Conservation (phyloP, 2,329 filamentous ascomycete genomes). For the Aspergillus ruber region DNA sequence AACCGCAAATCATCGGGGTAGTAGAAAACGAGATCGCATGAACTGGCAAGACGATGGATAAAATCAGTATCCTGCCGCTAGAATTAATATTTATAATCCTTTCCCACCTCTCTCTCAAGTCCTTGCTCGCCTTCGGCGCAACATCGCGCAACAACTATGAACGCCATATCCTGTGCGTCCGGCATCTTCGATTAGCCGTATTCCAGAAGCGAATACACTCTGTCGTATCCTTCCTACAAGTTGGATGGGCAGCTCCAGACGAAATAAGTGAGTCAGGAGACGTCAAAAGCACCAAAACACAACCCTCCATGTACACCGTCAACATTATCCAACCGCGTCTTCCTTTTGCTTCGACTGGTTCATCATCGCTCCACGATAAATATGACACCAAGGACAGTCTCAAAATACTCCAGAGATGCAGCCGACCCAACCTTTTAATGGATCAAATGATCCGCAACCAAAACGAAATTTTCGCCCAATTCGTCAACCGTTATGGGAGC, state of each 20-base stretch:
- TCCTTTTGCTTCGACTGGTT: not conserved
- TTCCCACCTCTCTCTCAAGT: slow-evolving; percentile 21
- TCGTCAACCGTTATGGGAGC: slow-evolving; percentile 19
- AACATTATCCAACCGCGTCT: not conserved
- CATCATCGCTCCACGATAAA: not conserved
- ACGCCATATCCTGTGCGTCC: slow-evolving; percentile 23
- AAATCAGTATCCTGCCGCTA: slow-evolving; percentile 20
- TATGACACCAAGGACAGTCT: slow-evolving; percentile 1
- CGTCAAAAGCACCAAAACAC: slow-evolving; percentile 5
- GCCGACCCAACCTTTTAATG: slow-evolving; percentile 1
- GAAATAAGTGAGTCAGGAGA: slow-evolving; percentile 2
- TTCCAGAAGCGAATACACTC: slow-evolving; percentile 28
- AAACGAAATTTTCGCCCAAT: slow-evolving; percentile 18
- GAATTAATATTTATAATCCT: slow-evolving; percentile 28
- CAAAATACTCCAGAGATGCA: slow-evolving; percentile 1
- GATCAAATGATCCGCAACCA: slow-evolving; percentile 18
- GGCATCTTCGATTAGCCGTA: slow-evolving; percentile 24
- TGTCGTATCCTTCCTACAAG: slow-evolving; percentile 24
- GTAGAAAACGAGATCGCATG: too few species aligned
- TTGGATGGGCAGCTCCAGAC: slow-evolving; percentile 17
- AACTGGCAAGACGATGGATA: slow-evolving; percentile 2
- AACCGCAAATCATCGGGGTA: too few species aligned
- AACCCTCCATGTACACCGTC: slow-evolving; percentile 12
- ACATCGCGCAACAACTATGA: slow-evolving; percentile 22
- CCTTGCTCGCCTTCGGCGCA: slow-evolving; percentile 25